These are phyloP conservation scores for Pichia inconspicua DNA, from an alignment of 1,139 yeast genomes.

Conservation along the genomic window DNA sequence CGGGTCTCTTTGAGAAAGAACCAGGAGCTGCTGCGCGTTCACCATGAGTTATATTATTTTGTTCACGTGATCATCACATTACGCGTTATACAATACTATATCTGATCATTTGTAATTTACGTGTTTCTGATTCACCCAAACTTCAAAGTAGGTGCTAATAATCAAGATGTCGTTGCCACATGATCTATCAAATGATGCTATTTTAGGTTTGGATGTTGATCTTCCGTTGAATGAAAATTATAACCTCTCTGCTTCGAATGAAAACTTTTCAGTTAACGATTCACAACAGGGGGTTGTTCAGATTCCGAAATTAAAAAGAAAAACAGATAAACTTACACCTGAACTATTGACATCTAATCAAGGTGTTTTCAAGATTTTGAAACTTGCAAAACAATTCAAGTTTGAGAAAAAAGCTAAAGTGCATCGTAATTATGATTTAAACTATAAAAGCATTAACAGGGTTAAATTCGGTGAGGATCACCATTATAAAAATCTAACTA, in stretches of 20 bases:
- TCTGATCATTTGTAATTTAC: background rate
- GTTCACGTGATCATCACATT: background rate
- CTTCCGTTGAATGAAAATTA: background rate
- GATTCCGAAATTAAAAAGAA: slow-evolving; percentile 13
- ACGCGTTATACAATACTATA: too few species aligned
- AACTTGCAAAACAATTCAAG: slow-evolving; percentile 17
- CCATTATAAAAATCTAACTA: slow-evolving; percentile 25
- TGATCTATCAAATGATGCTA: slow-evolving; percentile 21
- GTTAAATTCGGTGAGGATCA: slow-evolving; percentile 16
- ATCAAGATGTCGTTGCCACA: slow-evolving; percentile 6
- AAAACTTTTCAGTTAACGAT: background rate
- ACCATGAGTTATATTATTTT: too few species aligned
- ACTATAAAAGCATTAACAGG: background rate
- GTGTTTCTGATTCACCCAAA: background rate
- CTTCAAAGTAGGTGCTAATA: too few species aligned
- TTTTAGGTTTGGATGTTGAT: slow-evolving; percentile 21
- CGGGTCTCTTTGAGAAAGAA: too few species aligned
- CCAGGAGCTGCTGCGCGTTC: too few species aligned
- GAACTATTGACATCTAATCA: slow-evolving; percentile 24
- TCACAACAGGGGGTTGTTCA: background rate
- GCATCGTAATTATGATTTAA: background rate
- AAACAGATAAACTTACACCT: slow-evolving; percentile 21
- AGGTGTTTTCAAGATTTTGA: slow-evolving; percentile 24
- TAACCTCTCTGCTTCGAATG: background rate
- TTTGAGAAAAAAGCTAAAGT: slow-evolving; percentile 13